Base-by-base conservation (phyloP, 768 basidiomycete genomes). In the Ramaria sp. region DNA sequence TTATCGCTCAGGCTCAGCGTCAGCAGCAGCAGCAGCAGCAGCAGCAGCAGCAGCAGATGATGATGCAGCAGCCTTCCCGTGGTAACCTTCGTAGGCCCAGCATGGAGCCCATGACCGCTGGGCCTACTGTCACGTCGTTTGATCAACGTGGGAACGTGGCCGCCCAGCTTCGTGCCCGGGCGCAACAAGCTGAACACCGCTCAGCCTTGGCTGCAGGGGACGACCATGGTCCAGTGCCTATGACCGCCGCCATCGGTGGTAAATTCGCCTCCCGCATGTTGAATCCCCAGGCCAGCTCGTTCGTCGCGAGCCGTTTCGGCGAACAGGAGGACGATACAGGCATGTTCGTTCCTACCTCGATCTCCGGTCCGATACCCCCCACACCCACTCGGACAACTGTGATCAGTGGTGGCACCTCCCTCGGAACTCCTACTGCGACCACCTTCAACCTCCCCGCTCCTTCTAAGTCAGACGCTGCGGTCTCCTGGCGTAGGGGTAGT, bases 401-500 rank as follows among this genome's bases (percentile, higher is more conserved):
- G 52, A 82, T 89, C 65, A 84, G 82, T 63, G 86, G 85, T 59
- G 86, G 84, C 46, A 83, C 81, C 11, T 74, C 80, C n/a, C 75
- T 89, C 51, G 86, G 86, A 41, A 74, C 70, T 59, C 73, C 74
- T 10, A 65, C 74, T 15, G 73, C 77, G 38, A 77, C 74, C 59
- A 72, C 70, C 59, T 41, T 54, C 45, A 67, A 61, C 51, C 42
- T 59, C 10, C 51, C 43, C 38, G 57, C 51, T 37, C 80, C 83
- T n/a, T 90, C 88, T 66, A 91, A 88, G 70, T 90, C 89, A 1
- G 89, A 92, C 65, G 71, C 79, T 34, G 88, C 80, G 50, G 73
- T 80, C 38, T 89, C 86, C 52, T 92, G 90, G 90, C 80, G 90
- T 66, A 85, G 90, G 53, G 79, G 80, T 43, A 59, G 59, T 20